Evolutionary conservation across 2,329 filamentous ascomycete species (phyloP).

Genomic region (Cadophora malorum): DNA sequence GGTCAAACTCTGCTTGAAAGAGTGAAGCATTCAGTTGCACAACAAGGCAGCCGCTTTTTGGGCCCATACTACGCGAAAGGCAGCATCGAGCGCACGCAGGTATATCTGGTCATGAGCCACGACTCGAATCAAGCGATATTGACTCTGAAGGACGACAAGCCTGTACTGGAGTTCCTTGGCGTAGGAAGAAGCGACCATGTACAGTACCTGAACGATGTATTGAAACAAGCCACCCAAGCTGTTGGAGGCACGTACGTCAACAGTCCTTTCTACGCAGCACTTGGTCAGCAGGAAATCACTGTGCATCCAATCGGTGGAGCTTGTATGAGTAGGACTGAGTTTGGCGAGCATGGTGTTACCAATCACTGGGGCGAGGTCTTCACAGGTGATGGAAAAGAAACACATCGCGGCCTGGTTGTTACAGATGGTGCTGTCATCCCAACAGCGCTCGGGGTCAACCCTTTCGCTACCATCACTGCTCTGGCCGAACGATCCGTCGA

Average conservation of each 20-base stretch:
- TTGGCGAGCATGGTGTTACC: slow-evolving; percentile 61
- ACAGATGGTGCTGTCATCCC: slow-evolving; percentile 68
- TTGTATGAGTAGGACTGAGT: slow-evolving; percentile 65
- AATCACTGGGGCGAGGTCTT: slow-evolving; percentile 69
- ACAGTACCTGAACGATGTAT: slow-evolving; percentile 56
- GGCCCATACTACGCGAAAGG: slow-evolving; percentile 64
- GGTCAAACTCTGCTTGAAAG: slow-evolving; percentile 50
- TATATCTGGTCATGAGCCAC: slow-evolving; percentile 60
- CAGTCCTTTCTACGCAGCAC: slow-evolving; percentile 62
- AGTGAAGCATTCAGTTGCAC: slow-evolving; percentile 55
- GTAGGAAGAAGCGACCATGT: slow-evolving; percentile 63
- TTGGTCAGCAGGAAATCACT: slow-evolving; percentile 64
- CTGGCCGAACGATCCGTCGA: slow-evolving; percentile 69
- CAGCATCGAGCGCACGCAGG: slow-evolving; percentile 64
- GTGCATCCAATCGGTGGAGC: slow-evolving; percentile 73
- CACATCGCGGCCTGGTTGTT: slow-evolving; percentile 64
- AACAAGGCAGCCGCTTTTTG: slow-evolving; percentile 59
- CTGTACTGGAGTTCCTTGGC: slow-evolving; percentile 64
- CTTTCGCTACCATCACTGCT: slow-evolving; percentile 72
- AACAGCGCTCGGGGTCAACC: slow-evolving; percentile 67
- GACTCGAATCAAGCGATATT: slow-evolving; percentile 62
- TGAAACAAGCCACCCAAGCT: slow-evolving; percentile 60
- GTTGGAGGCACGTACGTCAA: slow-evolving; percentile 66
- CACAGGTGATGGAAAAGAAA: slow-evolving; percentile 55
- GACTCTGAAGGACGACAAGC: slow-evolving; percentile 64